Evolutionary conservation across 192 early-diverging fungal species (phyloP).

Genomic region (Backusella luteola): DNA sequence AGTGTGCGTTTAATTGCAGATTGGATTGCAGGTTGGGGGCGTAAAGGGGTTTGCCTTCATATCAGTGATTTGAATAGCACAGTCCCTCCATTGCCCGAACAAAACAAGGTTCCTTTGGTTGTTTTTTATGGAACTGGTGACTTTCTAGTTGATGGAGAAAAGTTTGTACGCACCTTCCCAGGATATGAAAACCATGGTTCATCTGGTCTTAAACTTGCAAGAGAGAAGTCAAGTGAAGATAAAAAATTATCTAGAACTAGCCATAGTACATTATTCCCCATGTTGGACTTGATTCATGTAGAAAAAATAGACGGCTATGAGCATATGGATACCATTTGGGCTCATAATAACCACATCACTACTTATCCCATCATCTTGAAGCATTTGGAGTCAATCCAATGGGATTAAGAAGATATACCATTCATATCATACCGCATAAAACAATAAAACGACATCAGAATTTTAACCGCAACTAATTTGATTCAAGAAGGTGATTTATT

Average conservation of each 20-base stretch:
- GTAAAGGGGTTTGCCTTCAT: conserved; percentile 20
- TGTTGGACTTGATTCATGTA: conserved; percentile 28
- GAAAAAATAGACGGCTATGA: conserved; percentile 37
- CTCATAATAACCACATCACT: conserved; percentile 23
- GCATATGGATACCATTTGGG: conserved; percentile 48
- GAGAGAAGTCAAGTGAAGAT: neutral
- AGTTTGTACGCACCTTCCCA: conserved; percentile 15
- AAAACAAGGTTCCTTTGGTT: conserved; percentile 35
- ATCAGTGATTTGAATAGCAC: neutral
- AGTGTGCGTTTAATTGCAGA: conserved; percentile 19
- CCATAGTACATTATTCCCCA: conserved; percentile 1
- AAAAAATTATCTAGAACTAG: neutral
- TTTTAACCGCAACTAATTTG: neutral
- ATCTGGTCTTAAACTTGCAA: neutral
- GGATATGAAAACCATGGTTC: conserved; percentile 15
- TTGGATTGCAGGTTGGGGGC: conserved; percentile 34
- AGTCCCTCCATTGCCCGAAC: neutral
- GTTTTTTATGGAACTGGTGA: conserved; percentile 49
- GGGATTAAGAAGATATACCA: neutral
- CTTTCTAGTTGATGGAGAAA: conserved; percentile 43
- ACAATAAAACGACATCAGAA: neutral
- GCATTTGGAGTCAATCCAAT: neutral
- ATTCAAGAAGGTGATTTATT: conserved; percentile 1
- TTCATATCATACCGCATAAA: neutral
- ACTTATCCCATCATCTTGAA: conserved; percentile 20